Evolutionary conservation across 176 grass and related monocot species (phyloP).

Genomic region (Leersia perrieri): DNA sequence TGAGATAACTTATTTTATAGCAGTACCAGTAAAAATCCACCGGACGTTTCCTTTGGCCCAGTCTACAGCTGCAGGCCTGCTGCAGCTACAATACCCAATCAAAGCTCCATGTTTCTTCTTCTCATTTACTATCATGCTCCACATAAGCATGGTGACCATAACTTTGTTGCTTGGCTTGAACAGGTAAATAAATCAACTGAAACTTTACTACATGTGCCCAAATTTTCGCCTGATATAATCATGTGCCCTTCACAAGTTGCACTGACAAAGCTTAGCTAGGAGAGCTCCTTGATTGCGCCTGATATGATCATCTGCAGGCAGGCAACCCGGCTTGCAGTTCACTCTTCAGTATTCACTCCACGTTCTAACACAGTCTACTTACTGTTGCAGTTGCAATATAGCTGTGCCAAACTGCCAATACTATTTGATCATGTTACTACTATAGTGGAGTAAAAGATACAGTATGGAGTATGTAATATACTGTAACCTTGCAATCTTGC

Average conservation of each 20-base stretch:
- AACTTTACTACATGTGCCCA: not conserved
- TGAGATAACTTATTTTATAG: not conserved
- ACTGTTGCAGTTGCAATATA: not conserved
- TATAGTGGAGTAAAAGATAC: no score
- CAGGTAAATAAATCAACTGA: not conserved
- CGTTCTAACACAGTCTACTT: not conserved
- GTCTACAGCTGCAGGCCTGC: not conserved
- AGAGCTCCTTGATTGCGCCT: not conserved
- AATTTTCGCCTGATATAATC: not conserved
- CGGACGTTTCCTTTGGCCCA: not conserved
- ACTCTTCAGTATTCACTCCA: not conserved
- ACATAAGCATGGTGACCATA: not conserved
- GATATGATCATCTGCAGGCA: not conserved
- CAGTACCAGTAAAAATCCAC: not conserved
- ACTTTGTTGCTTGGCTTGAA: not conserved
- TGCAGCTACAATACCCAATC: not conserved
- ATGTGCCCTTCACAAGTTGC: not conserved
- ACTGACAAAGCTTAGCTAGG: not conserved
- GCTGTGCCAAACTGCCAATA: not conserved
- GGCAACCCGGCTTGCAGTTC: not conserved
- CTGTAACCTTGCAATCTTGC: not conserved
- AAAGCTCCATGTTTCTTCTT: not conserved
- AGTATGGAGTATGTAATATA: no score
- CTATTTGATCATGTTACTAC: not conserved
- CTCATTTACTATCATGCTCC: not conserved